Conservation (phyloP, 495 filamentous ascomycete species). For the Amorphotheca resinae region DNA sequence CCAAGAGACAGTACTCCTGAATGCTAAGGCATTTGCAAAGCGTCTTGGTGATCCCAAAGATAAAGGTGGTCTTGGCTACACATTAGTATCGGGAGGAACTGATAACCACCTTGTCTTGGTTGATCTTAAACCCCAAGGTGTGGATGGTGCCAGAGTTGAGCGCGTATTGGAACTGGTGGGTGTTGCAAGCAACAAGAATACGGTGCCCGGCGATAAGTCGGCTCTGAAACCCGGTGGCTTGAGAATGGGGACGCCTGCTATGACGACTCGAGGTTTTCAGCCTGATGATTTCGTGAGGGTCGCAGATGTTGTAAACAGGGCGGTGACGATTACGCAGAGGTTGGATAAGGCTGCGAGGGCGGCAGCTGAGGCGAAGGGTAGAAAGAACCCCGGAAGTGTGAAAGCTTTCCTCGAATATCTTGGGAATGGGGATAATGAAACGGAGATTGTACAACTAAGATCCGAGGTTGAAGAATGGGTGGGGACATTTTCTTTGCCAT, state of each 20-base stretch:
- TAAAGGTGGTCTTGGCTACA: constrained; percentile 73
- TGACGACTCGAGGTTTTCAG: constrained; percentile 89
- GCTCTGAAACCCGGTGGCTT: constrained; percentile 86
- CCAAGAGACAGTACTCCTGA: constrained; percentile 75
- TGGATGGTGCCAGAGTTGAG: constrained; percentile 92
- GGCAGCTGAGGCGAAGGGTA: constrained; percentile 59
- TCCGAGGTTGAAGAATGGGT: constrained; percentile 95
- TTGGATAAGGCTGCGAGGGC: constrained; percentile 71
- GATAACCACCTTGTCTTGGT: constrained; percentile 94
- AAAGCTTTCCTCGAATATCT: constrained; percentile 79
- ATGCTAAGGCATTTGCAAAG: constrained; percentile 73
- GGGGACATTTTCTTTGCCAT: constrained; percentile 80
- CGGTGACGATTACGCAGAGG: constrained; percentile 70
- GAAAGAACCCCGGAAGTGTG: constrained; percentile 67
- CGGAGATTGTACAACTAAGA: constrained; percentile 76
- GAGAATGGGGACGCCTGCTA: constrained; percentile 86
- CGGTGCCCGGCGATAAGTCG: constrained; percentile 88
- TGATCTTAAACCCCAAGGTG: constrained; percentile 82
- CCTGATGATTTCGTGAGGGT: constrained; percentile 82
- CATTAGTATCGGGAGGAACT: constrained; percentile 82
- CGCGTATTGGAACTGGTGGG: constrained; percentile 87
- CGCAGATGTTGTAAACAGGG: constrained; percentile 85
- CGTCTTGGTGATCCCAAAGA: constrained; percentile 60
- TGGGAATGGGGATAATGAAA: constrained; percentile 67
- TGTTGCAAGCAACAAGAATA: constrained; percentile 97